phyloP scores from a whole-genome alignment of 495 filamentous ascomycete species.

The Corynascus novoguineensis region DNA sequence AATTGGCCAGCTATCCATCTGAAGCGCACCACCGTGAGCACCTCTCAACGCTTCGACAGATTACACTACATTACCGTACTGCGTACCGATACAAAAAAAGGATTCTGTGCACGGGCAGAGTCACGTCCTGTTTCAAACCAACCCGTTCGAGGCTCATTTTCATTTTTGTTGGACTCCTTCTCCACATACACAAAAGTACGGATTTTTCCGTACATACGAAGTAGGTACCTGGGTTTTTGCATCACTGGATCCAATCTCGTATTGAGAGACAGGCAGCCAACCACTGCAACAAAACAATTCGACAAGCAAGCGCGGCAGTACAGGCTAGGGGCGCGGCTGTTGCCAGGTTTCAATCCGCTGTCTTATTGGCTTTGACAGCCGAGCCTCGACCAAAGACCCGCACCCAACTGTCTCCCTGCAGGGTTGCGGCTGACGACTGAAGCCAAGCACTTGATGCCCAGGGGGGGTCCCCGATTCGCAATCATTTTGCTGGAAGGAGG shows the following conservation, averaged over 20 bases:
- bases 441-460: slow-evolving; percentile 8
- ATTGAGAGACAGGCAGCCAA: not conserved
- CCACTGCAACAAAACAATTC: not conserved
- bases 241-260: not conserved
- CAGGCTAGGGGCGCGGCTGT: not conserved
- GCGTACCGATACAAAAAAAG: too few species aligned
- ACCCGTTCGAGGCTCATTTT: too few species aligned
- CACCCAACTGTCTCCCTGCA: too few species aligned
- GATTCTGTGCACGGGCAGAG: too few species aligned
- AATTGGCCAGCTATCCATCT: not conserved
- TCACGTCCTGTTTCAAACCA: not conserved
- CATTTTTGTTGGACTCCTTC: too few species aligned
- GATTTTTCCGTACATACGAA: too few species aligned
- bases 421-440: slow-evolving; percentile 12
- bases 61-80: too few species aligned
- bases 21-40: not conserved
- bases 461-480: slow-evolving; percentile 10
- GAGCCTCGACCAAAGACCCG: not conserved
- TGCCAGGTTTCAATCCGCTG: not conserved
- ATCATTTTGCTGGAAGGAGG: slow-evolving; percentile 17
- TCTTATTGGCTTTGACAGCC: not conserved
- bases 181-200: too few species aligned
- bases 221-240: too few species aligned
- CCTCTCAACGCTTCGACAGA: not conserved
- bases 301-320: not conserved